Percentiles rank a stretch among this genome's conserved stretches.
Evolutionary conservation across 192 early-diverging fungal species (phyloP).

Genomic region (Allomyces macrogynus): DNA sequence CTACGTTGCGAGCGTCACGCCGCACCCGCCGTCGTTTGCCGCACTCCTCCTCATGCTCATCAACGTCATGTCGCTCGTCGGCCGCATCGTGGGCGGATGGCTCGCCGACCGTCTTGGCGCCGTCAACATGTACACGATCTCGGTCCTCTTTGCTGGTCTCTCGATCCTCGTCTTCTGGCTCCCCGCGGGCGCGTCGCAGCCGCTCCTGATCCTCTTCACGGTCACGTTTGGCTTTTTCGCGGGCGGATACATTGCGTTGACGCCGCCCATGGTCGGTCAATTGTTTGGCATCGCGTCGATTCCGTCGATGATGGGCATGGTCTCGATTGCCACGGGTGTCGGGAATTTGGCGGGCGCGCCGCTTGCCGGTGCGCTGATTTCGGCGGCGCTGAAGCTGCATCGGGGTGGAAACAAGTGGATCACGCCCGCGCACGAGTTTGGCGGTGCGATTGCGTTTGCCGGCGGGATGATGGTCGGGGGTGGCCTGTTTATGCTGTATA

Average conservation of each 20-base stretch:
- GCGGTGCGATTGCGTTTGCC: background rate
- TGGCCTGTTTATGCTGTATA: background rate
- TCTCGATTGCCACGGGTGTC: background rate
- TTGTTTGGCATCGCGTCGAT: slow-evolving; percentile 10
- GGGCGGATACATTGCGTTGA: slow-evolving; percentile 23
- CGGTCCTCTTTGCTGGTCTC: slow-evolving; percentile 5
- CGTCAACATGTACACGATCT: slow-evolving; percentile 10
- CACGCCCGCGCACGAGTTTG: background rate
- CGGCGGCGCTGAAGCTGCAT: background rate
- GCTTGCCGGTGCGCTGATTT: background rate
- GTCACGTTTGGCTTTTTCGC: slow-evolving; percentile 14
- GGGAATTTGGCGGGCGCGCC: background rate
- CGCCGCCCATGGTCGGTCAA: slow-evolving; percentile 11
- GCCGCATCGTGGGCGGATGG: slow-evolving; percentile 7
- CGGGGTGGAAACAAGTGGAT: background rate
- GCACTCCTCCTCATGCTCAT: slow-evolving; percentile 22
- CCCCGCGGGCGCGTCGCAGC: slow-evolving; percentile 12
- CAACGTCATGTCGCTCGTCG: slow-evolving; percentile 9
- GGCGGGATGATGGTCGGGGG: background rate
- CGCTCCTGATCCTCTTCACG: slow-evolving; percentile 16
- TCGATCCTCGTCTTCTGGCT: slow-evolving; percentile 22
- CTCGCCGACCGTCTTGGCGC: slow-evolving; percentile 16
- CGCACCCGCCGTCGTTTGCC: slow-evolving; percentile 4
- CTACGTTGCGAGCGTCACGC: slow-evolving; percentile 4
- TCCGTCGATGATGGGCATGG: background rate